A percentile compares a stretch with the other conserved stretches of the same genome.
phyloP scores from a whole-genome alignment of 495 filamentous ascomycete species.

The Endocarpon pusillum region DNA sequence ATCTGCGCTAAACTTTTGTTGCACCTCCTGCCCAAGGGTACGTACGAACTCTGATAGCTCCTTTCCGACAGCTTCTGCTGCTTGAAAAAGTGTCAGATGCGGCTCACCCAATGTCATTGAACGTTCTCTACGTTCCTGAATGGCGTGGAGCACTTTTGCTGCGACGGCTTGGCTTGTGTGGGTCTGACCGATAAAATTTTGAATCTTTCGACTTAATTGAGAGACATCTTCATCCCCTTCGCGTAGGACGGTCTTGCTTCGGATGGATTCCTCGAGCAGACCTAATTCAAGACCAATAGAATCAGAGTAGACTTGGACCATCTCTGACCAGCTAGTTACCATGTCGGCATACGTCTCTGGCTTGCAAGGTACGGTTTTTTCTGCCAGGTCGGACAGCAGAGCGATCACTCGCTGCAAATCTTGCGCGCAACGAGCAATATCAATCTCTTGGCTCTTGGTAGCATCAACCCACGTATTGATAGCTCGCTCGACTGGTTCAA shows the following conservation, averaged over 20 bases:
- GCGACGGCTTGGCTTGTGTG: conserved; percentile 74
- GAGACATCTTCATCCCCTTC: conserved; percentile 40
- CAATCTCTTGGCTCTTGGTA: conserved; percentile 70
- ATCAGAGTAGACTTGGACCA: conserved; percentile 77
- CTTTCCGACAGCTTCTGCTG: conserved; percentile 42
- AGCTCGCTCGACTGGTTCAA: conserved; percentile 83
- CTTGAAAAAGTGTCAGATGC: conserved; percentile 32
- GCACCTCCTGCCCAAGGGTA: conserved; percentile 46
- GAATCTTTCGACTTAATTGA: conserved; percentile 52
- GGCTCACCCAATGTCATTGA: conserved; percentile 57
- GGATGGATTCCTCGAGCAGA: too few relatives aligned
- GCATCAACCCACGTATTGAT: conserved; percentile 80
- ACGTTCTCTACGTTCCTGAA: conserved; percentile 62
- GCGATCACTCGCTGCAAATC: conserved; percentile 70
- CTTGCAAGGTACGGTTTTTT: conserved; percentile 55
- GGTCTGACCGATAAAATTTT: conserved; percentile 53
- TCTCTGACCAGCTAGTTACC: conserved; percentile 49
- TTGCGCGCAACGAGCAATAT: conserved; percentile 57
- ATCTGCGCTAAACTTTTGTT: conserved; percentile 46
- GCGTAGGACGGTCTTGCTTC: conserved; percentile 46
- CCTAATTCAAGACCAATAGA: conserved; percentile 52
- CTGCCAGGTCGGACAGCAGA: conserved; percentile 67
- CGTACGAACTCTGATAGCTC: conserved; percentile 53
- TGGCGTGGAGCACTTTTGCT: conserved; percentile 55
- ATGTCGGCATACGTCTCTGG: conserved; percentile 64